Percentiles rank a stretch among this genome's conserved stretches.
Conservation (phyloP, 352 stramenopile species). For the Phytophthora melonis region DNA sequence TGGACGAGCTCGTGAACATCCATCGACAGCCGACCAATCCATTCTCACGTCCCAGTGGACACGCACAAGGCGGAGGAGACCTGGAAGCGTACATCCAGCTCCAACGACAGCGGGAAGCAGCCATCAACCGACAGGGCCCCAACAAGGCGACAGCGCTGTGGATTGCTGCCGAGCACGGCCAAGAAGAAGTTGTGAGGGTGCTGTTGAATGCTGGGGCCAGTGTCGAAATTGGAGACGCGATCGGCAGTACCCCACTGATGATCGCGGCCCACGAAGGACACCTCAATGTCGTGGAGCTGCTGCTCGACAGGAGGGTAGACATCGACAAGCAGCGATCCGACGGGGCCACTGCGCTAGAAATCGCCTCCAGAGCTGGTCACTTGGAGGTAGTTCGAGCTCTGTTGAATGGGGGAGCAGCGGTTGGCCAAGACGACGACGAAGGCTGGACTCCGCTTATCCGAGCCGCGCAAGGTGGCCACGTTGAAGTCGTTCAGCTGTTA, state of each 20-base stretch:
- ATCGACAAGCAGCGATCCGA: slow-evolving; percentile 22
- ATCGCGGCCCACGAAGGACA: slow-evolving; percentile 26
- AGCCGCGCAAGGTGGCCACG: slow-evolving; percentile 23
- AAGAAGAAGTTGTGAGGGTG: slow-evolving; percentile 17
- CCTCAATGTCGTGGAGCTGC: slow-evolving; percentile 10
- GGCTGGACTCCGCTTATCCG: slow-evolving; percentile 26
- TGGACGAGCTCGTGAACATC: slow-evolving; percentile 31
- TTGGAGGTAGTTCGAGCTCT: slow-evolving; percentile 19
- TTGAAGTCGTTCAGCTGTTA: slow-evolving; percentile 24
- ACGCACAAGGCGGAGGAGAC: not conserved
- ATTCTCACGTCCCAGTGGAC: not conserved
- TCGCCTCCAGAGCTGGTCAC: slow-evolving; percentile 15
- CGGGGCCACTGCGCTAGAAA: slow-evolving; percentile 23
- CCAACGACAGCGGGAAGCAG: slow-evolving; percentile 17
- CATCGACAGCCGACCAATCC: slow-evolving; percentile 6
- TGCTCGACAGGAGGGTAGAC: slow-evolving; percentile 19
- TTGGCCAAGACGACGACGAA: slow-evolving; percentile 14
- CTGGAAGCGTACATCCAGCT: slow-evolving; percentile 20
- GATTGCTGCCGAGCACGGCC: slow-evolving; percentile 27
- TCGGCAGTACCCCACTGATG: slow-evolving; percentile 20
- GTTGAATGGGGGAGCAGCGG: slow-evolving; percentile 20
- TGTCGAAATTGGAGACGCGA: slow-evolving; percentile 13
- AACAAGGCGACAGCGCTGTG: slow-evolving; percentile 23
- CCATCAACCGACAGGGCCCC: slow-evolving; percentile 24
- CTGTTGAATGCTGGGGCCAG: slow-evolving; percentile 27